A percentile compares a stretch with the other conserved stretches of the same genome.
Evolutionary conservation across 441 rosid genomes (phyloP).

Genomic region (Erodium texanum): DNA sequence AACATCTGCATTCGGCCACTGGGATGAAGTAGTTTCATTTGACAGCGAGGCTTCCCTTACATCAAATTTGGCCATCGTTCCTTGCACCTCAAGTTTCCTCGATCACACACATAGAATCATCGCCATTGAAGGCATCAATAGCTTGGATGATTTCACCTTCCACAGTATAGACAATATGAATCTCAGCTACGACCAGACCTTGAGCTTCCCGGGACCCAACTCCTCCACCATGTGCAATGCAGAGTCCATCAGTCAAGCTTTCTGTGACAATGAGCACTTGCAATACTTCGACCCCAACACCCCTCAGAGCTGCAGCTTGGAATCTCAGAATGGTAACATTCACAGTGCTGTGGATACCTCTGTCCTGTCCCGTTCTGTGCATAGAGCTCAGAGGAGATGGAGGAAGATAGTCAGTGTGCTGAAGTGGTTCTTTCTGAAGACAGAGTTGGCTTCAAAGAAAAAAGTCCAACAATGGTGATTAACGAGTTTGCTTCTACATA

Average conservation of each 20-base stretch:
- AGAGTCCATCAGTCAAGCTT: slow-evolving; percentile 31
- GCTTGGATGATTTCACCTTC: slow-evolving; percentile 50
- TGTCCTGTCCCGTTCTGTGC: slow-evolving; percentile 29
- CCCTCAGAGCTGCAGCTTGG: too few species aligned
- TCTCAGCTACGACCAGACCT: slow-evolving; percentile 30
- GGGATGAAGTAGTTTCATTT: slow-evolving; percentile 49
- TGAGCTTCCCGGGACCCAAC: slow-evolving; percentile 42
- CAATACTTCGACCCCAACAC: slow-evolving; percentile 15
- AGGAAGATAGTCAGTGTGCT: slow-evolving; percentile 66
- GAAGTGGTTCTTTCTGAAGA: slow-evolving; percentile 65
- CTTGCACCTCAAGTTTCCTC: too few species aligned
- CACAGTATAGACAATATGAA: slow-evolving; percentile 42
- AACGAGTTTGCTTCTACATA: too few species aligned
- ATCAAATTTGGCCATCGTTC: too few species aligned
- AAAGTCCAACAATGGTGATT: slow-evolving; percentile 23
- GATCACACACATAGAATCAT: too few species aligned
- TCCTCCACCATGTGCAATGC: slow-evolving; percentile 44
- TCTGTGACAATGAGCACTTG: slow-evolving; percentile 52
- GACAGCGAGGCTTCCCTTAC: slow-evolving; percentile 51
- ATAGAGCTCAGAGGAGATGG: slow-evolving; percentile 75
- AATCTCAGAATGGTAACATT: slow-evolving; percentile 23
- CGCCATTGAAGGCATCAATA: slow-evolving; percentile 23
- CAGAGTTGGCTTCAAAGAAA: slow-evolving; percentile 39
- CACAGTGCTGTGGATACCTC: slow-evolving; percentile 45
- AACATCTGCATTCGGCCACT: slow-evolving; percentile 52